phyloP scores from a whole-genome alignment of 441 rosid genomes.

The Populus hybrid region DNA sequence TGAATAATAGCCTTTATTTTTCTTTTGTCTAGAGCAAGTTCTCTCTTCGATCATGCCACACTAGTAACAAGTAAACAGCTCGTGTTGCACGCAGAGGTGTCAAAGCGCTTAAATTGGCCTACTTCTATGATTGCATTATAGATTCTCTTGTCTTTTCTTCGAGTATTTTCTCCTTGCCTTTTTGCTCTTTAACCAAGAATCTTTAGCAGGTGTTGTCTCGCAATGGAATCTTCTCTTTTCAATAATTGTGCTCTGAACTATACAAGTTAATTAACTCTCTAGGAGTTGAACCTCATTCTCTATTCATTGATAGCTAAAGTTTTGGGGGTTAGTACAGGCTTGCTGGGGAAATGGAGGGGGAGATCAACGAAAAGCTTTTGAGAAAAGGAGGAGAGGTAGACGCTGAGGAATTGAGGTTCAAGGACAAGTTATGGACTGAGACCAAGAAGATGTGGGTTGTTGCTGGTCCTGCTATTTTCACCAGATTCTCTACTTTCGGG shows the following conservation, averaged over 20 bases:
- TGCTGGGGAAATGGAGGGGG: slow-evolving; percentile 27
- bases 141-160: neutral
- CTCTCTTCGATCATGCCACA: too few species aligned
- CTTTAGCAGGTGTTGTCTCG: neutral
- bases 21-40: too few species aligned
- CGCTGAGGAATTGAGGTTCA: slow-evolving; percentile 26
- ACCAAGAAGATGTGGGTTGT: slow-evolving; percentile 66
- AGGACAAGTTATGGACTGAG: slow-evolving; percentile 48
- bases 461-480: slow-evolving; percentile 76
- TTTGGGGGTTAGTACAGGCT: neutral
- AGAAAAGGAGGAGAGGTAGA: slow-evolving; percentile 5
- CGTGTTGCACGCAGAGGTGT: too few species aligned
- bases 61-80: too few species aligned
- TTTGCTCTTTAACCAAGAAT: too few species aligned
- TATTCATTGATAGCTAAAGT: neutral
- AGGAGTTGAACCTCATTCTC: neutral
- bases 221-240: neutral
- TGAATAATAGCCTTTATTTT: too few species aligned
- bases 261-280: too few species aligned
- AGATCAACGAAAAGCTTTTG: slow-evolving; percentile 36
- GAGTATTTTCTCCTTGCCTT: too few species aligned
- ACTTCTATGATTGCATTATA: neutral
- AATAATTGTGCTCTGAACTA: neutral
- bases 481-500: slow-evolving; percentile 68
- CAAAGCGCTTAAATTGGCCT: too few species aligned